Percentiles rank a stretch among this genome's conserved stretches.
These are phyloP conservation scores for Phytophthora palmivora DNA, from an alignment of 352 stramenopile genomes.

Conservation along the genomic window DNA sequence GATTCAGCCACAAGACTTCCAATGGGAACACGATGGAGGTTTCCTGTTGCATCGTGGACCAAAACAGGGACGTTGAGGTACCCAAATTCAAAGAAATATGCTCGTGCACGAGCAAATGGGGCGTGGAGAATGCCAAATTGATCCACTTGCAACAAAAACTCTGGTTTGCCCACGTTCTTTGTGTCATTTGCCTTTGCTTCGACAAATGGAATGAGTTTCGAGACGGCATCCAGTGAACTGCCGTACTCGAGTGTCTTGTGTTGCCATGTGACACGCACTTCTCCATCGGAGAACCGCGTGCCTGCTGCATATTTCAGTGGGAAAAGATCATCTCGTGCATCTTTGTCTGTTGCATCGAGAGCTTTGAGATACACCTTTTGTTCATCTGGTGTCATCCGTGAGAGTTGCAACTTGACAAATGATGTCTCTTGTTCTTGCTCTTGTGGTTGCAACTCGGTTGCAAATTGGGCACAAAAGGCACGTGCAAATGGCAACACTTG, in stretches of 20 bases:
- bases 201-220: slow-evolving; percentile 69
- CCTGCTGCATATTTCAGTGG: slow-evolving; percentile 83
- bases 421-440: slow-evolving; percentile 14
- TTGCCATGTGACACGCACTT: slow-evolving; percentile 54
- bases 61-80: slow-evolving; percentile 49
- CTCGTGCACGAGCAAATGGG: slow-evolving; percentile 81
- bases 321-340: slow-evolving; percentile 73
- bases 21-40: slow-evolving; percentile 47
- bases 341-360: slow-evolving; percentile 36
- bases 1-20: slow-evolving; percentile 55
- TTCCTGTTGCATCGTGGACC: slow-evolving; percentile 44
- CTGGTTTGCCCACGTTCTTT: slow-evolving; percentile 25
- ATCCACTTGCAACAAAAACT: slow-evolving; percentile 84
- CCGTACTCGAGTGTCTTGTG: slow-evolving; percentile 77
- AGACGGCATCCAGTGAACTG: slow-evolving; percentile 63
- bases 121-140: slow-evolving; percentile 90
- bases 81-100: slow-evolving; percentile 88
- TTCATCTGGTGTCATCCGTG: slow-evolving; percentile 33
- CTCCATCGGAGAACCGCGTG: slow-evolving; percentile 76
- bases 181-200: slow-evolving; percentile 37
- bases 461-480: slow-evolving; percentile 33
- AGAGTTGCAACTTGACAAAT: slow-evolving; percentile 45
- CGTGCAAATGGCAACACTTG: slow-evolving; percentile 60
- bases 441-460: slow-evolving; percentile 5
- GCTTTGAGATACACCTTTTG: slow-evolving; percentile 51